Base-by-base conservation (phyloP, 176 grass and related monocot species). In the barley (Hordeum vulgare) region DNA sequence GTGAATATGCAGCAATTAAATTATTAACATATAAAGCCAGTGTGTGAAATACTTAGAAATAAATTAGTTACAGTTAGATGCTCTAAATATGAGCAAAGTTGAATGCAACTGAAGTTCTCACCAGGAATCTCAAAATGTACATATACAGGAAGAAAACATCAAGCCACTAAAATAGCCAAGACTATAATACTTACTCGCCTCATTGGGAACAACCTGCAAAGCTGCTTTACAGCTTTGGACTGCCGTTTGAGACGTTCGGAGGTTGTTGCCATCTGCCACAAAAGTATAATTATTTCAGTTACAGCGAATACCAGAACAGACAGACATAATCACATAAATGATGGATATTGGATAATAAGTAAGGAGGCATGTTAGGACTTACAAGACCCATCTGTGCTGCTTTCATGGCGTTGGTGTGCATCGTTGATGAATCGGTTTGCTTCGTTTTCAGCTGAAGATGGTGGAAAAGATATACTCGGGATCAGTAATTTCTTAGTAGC, bases 151-250 rank as follows among this genome's bases (percentile, higher is more conserved):
- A 39, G 34, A 57, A 81, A 15, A 26, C 44, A 74, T 9, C 51
- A 26, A 68, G 8, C 13, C 45, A 81, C 1, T 57, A 15, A 6
- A 71, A 8, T 3, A 37, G 31, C 6, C 7, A 82, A 71, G 35
- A 28, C 14, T 3, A 63, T 66, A 77, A 11, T 36, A 94, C 91
- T 92, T 90, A 94, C 97, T 58, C 81, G 89, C 44, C 79, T 89
- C 88, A 99, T 89, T 71, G 91, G 93, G 44, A 96, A 99, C 71
- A 99, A 75, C 71, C 76, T 92, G 75, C 87, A 96, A 40, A 99
- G 92, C 76, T 99, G 97, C 76, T 96, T 99, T 58, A 99, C 83
- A 85, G 89, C 82, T 86, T 96, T 88, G 66, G 91, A 92, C 80
- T 96, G 97, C 74, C 81, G 90, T 75, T 96, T 89, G 35, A 99